Evolutionary conservation across 1,284 basidiomycete species (phyloP).

Genomic region (Coniophora puteana): DNA sequence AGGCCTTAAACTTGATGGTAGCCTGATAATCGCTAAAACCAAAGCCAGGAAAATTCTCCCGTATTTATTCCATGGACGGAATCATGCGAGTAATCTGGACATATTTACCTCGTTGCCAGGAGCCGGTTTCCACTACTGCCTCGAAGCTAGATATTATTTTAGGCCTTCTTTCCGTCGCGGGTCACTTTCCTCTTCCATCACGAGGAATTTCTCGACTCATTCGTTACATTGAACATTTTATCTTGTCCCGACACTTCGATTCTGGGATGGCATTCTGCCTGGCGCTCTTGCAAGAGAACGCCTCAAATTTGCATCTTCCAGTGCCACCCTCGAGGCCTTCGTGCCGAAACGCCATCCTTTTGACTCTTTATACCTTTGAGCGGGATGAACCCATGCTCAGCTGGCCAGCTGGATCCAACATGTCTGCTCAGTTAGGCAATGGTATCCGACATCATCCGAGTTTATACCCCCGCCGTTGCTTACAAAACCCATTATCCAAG

Average conservation of each 20-base stretch:
- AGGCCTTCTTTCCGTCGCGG: conserved; percentile 78
- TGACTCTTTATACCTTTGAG: conserved; percentile 73
- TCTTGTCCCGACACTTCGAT: conserved; percentile 84
- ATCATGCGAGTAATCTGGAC: conserved; percentile 88
- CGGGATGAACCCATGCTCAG: conserved; percentile 62
- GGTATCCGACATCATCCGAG: conserved; percentile 74
- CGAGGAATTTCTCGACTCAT: conserved; percentile 76
- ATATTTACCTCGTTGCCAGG: conserved; percentile 90
- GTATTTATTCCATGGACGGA: too few relatives aligned
- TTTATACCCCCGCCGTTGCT: conserved; percentile 50
- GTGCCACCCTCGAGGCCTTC: conserved; percentile 42
- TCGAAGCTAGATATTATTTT: conserved; percentile 76
- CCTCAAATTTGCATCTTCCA: conserved; percentile 39
- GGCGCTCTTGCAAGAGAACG: conserved; percentile 72
- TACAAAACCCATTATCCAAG: conserved; percentile 66
- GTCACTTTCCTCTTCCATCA: conserved; percentile 60
- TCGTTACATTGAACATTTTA: conserved; percentile 83
- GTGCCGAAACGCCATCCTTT: conserved; percentile 70
- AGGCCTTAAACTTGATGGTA: too few relatives aligned
- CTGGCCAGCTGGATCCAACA: conserved; percentile 94
- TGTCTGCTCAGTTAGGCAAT: conserved; percentile 54
- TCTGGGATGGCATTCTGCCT: conserved; percentile 82
- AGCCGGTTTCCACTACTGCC: conserved; percentile 75
- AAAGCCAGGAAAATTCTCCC: conserved; percentile 70
- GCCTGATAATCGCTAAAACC: conserved; percentile 3